Percentiles rank a stretch among this genome's conserved stretches.
These are phyloP conservation scores for Plantago coronopus DNA, from an alignment of 305 asterid species.

Conservation along the genomic window DNA sequence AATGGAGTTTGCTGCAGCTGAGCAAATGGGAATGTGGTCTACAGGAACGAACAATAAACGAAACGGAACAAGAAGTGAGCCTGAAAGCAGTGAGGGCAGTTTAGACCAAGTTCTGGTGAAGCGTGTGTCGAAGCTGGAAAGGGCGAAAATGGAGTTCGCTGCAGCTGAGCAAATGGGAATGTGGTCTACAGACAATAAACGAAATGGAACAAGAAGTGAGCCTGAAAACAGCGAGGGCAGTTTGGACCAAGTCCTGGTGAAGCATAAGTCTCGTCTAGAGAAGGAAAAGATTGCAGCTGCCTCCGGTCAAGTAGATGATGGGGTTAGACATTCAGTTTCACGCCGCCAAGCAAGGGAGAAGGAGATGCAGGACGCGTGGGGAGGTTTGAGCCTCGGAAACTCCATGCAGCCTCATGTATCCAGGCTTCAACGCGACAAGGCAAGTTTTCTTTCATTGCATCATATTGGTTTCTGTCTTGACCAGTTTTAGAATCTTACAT, in stretches of 20 bases:
- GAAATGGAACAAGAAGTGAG: slow-evolving; percentile 27
- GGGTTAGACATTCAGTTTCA: slow-evolving; percentile 41
- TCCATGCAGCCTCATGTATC: slow-evolving; percentile 79
- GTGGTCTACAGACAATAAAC: slow-evolving; percentile 35
- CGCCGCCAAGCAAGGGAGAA: slow-evolving; percentile 64
- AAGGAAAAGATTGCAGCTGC: slow-evolving; percentile 42
- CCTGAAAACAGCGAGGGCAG: slow-evolving; percentile 36
- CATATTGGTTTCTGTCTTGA: not conserved
- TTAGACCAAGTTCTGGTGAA: slow-evolving; percentile 70
- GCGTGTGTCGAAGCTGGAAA: slow-evolving; percentile 56
- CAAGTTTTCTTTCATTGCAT: slow-evolving; percentile 21
- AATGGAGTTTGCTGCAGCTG: slow-evolving; percentile 3
- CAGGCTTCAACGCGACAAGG: slow-evolving; percentile 79
- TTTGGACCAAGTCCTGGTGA: slow-evolving; percentile 69
- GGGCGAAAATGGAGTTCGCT: slow-evolving; percentile 5
- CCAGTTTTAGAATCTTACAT: not conserved
- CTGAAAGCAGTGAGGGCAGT: slow-evolving; percentile 37
- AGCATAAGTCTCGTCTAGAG: slow-evolving; percentile 18
- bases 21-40: slow-evolving; percentile 16
- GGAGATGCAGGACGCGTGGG: slow-evolving; percentile 86
- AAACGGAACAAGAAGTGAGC: slow-evolving; percentile 26
- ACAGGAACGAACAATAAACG: slow-evolving; percentile 30
- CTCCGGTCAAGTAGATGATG: slow-evolving; percentile 26
- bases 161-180: slow-evolving; percentile 14
- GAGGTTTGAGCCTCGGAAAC: slow-evolving; percentile 83